Evolutionary conservation across 352 stramenopile species (phyloP).

Genomic region (Pythium myriotylum): DNA sequence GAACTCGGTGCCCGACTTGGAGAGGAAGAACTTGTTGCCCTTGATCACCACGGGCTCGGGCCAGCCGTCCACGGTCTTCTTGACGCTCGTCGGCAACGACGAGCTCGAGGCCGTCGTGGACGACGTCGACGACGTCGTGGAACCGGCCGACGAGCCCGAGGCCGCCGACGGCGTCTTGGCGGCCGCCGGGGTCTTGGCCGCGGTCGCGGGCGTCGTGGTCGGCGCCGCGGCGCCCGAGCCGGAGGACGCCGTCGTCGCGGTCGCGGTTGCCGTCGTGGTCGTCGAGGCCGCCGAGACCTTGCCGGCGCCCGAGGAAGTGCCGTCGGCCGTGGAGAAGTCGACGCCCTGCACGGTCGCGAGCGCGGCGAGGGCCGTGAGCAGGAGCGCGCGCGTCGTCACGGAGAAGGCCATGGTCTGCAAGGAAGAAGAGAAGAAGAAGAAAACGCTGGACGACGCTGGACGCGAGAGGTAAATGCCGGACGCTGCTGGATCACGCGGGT

Average conservation of each 20-base stretch:
- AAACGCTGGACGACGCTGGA: constrained; percentile 4
- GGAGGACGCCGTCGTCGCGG: too few species aligned
- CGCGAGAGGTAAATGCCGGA: constrained; percentile 24
- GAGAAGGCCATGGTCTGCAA: constrained; percentile 22
- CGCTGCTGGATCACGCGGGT: constrained; percentile 11
- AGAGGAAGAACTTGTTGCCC: constrained; percentile 78
- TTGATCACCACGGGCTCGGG: constrained; percentile 55
- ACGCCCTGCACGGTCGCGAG: constrained; percentile 19
- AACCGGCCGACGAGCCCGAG: neutral
- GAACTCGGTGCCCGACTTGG: constrained; percentile 50
- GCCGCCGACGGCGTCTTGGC: constrained; percentile 1
- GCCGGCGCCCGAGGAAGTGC: constrained; percentile 5
- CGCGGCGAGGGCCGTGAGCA: constrained; percentile 14
- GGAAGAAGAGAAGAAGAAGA: neutral
- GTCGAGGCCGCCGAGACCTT: constrained; percentile 2
- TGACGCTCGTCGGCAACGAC: constrained; percentile 18
- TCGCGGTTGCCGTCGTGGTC: neutral
- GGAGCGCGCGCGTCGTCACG: constrained; percentile 20
- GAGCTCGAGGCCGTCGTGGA: neutral
- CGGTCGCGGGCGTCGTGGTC: constrained; percentile 1
- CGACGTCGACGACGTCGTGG: constrained; percentile 4
- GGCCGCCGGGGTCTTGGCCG: neutral
- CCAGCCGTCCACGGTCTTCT: constrained; percentile 31
- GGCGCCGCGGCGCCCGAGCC: neutral
- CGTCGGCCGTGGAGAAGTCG: constrained; percentile 18